phyloP scores from a whole-genome alignment of 2,329 filamentous ascomycete species.

The Oidium heveae region DNA sequence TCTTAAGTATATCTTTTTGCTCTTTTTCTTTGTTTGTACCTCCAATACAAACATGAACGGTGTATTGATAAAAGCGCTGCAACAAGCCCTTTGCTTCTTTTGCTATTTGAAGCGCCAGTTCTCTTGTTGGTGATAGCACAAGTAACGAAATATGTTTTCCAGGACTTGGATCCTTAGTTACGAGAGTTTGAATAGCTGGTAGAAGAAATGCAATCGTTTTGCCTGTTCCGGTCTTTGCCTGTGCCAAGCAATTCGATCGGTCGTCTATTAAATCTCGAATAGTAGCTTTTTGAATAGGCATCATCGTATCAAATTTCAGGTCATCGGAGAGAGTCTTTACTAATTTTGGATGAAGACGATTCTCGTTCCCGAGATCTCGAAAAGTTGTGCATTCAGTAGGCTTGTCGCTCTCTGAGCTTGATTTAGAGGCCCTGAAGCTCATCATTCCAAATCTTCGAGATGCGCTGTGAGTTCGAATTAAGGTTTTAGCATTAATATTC shows the following conservation, averaged over 20 bases:
- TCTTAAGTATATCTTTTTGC: slow-evolving; percentile 41
- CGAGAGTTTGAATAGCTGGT: slow-evolving; percentile 51
- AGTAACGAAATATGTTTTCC: slow-evolving; percentile 38
- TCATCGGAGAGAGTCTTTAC: slow-evolving; percentile 36
- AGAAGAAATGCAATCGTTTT: slow-evolving; percentile 89
- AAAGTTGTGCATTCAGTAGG: slow-evolving; percentile 11
- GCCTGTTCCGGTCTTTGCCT: slow-evolving; percentile 90
- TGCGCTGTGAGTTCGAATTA: too few relatives aligned
- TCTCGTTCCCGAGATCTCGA: slow-evolving; percentile 19
- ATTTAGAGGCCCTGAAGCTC: too few relatives aligned
- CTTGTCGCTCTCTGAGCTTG: too few relatives aligned
- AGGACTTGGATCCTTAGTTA: slow-evolving; percentile 17
- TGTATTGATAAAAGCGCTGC: slow-evolving; percentile 12
- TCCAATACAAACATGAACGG: slow-evolving; percentile 62
- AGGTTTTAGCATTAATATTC: too few relatives aligned
- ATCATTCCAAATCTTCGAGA: too few relatives aligned
- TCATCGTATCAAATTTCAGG: slow-evolving; percentile 69
- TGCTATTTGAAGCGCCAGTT: slow-evolving; percentile 59
- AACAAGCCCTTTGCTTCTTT: slow-evolving; percentile 35
- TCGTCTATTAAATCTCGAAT: slow-evolving; percentile 49
- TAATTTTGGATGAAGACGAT: slow-evolving; percentile 21
- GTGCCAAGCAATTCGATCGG: slow-evolving; percentile 50
- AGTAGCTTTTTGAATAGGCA: slow-evolving; percentile 67
- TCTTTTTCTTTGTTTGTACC: slow-evolving; percentile 55
- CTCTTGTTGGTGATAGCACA: slow-evolving; percentile 55